Evolutionary conservation across 176 grass and related monocot species (phyloP).

Genomic region (Oryza australiensis): DNA sequence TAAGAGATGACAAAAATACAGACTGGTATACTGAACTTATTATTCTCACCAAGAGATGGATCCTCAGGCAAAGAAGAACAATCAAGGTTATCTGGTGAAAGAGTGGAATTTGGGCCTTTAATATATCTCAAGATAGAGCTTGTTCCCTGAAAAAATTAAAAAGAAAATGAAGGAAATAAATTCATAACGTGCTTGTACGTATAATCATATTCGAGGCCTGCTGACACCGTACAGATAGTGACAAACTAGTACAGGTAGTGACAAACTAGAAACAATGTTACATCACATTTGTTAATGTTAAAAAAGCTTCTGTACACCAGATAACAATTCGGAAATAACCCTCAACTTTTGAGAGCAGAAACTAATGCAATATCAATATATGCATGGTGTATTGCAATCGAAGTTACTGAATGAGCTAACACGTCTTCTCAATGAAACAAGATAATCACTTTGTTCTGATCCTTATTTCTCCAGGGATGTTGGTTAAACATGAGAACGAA

Average conservation of each 20-base stretch:
- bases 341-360: neutral
- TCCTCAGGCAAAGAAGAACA: constrained; percentile 21
- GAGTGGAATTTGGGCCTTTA: constrained; percentile 37
- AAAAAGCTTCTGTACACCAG: neutral
- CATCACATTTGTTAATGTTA: neutral
- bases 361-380: neutral
- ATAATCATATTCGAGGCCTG: neutral
- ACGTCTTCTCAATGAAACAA: constrained; percentile 6
- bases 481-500: neutral
- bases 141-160: constrained; percentile 60
- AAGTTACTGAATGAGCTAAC: constrained; percentile 8
- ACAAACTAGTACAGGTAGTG: neutral
- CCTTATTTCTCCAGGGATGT: constrained; percentile 1
- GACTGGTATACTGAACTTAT: neutral
- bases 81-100: constrained; percentile 26
- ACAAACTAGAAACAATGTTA: neutral
- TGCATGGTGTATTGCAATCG: neutral
- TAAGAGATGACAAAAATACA: neutral
- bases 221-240: neutral
- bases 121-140: constrained; percentile 82
- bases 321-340: neutral
- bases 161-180: neutral
- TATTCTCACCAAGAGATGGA: constrained; percentile 45
- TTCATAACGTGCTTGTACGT: neutral
- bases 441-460: neutral